Base-by-base conservation (phyloP, 805 yeast genomes). In the Ascoidea tarda region DNA sequence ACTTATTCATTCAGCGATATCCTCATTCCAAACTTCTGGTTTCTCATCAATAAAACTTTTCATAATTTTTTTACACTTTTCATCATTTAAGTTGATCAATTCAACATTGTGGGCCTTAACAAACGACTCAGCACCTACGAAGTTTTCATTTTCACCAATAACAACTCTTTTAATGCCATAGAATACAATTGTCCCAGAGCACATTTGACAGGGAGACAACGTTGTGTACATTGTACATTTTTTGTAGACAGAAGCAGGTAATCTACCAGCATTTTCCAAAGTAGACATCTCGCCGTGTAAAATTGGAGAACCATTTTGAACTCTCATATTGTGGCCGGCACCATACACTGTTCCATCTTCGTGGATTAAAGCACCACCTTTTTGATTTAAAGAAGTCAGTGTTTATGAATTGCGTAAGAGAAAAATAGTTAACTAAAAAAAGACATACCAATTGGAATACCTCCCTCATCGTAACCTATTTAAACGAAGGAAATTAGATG, bases 201-300 rank as follows among this genome's bases (percentile, higher is more conserved):
- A 91, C 97, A 91, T 91, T 59, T 82, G 76, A 66, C 98, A 91
- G 3, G 98, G 97, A 6, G 96, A 86, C 58, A 91, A 71, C 0
- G 96, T 86, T 33, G 97, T 89, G 69, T 89, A 91, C 77, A 88
- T 77, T 51, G 98, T 93, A 59, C 96, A 84, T 57, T 82, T 76
- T 62, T 84, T 85, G 71, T 91, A 91, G 16, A 77, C 78, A 28
- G 74, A 73, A 5, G 90, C 97, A 28, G 82, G 81, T 53, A 93
- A 72, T 62, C 98, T 77, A 6, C 98, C 98, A 21, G 96, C 95
- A 57, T 86, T 82, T 62, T 89, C 96, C 54, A 93, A 72, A 6
- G 96, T 81, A 8, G 90, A 77, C 60, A 87, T 93, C 64, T 91
- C 99, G 21, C 96, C 99, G 61, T 91, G 99, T 54, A 91, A 71